phyloP scores from a whole-genome alignment of 1,139 yeast genomes.

The Saccharomyces hybrid region DNA sequence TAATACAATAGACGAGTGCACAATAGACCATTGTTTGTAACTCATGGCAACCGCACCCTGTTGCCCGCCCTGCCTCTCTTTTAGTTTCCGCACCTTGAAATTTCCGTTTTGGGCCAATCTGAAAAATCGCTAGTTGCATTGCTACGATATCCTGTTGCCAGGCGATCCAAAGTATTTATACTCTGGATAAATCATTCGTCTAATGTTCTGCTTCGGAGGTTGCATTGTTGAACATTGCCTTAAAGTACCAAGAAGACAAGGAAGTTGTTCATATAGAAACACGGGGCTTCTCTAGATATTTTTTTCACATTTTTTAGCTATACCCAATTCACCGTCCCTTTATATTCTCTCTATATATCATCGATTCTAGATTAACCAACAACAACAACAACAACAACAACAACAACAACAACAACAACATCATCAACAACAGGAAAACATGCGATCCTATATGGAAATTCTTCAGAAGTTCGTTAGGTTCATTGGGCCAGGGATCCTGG shows the following conservation, averaged over 20 bases:
- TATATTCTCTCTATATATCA: not conserved
- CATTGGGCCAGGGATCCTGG: constrained; percentile 91
- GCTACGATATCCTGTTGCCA: not conserved
- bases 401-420: no score
- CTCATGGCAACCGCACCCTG: not conserved
- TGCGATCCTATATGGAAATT: constrained; percentile 5
- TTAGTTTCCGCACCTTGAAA: not conserved
- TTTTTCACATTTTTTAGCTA: not conserved
- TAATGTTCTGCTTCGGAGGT: not conserved
- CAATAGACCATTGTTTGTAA: not conserved
- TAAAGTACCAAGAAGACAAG: not conserved
- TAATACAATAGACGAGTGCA: not conserved
- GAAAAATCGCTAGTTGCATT: not conserved
- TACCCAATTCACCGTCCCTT: not conserved
- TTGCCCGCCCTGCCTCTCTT: not conserved
- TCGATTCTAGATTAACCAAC: not conserved
- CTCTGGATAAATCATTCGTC: not conserved
- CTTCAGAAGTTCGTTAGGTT: constrained; percentile 37
- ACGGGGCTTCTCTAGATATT: not conserved
- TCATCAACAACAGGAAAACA: not conserved
- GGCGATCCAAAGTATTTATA: not conserved
- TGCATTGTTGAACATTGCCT: not conserved
- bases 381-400: not conserved
- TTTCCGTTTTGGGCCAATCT: not conserved
- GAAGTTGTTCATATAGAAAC: not conserved